Evolutionary conservation across 1,284 basidiomycete genomes (phyloP).

Genomic region (Cutaneotrichosporon mucoides): DNA sequence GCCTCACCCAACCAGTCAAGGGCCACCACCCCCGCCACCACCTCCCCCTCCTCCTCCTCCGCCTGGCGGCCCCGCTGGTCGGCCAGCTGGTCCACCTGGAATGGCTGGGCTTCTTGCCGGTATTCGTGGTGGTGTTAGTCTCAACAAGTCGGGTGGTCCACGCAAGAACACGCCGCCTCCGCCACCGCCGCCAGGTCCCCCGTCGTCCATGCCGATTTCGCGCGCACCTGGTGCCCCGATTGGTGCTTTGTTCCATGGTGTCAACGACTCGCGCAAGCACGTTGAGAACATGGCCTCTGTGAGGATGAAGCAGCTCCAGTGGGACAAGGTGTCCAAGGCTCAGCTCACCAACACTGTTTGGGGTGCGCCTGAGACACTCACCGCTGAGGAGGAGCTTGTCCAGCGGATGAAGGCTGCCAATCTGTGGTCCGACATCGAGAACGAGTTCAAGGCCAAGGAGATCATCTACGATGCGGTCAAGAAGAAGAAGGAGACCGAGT

Average conservation of each 20-base stretch:
- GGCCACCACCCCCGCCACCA: conserved; percentile 16
- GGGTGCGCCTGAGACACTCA: conserved; percentile 63
- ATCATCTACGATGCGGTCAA: conserved; percentile 59
- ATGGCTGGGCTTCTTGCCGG: conserved; percentile 45
- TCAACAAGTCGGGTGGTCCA: conserved; percentile 22
- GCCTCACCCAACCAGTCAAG: background rate
- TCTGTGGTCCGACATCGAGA: conserved; percentile 94
- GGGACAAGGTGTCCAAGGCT: conserved; percentile 88
- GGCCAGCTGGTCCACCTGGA: conserved; percentile 16
- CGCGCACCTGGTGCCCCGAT: conserved; percentile 39
- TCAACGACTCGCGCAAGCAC: conserved; percentile 64
- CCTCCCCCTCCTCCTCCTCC: conserved; percentile 49
- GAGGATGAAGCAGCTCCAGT: conserved; percentile 98
- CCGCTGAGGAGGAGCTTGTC: conserved; percentile 67
- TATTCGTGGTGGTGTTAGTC: conserved; percentile 43
- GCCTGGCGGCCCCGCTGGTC: conserved; percentile 12
- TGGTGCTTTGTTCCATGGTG: conserved; percentile 35
- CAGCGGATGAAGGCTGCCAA: conserved; percentile 75
- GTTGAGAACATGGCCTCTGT: conserved; percentile 75
- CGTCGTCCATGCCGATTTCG: conserved; percentile 17
- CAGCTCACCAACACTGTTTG: conserved; percentile 82
- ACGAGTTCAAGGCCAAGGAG: conserved; percentile 97
- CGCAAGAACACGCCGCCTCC: conserved; percentile 13
- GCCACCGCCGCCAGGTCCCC: conserved; percentile 6
- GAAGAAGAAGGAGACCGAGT: conserved; percentile 71